These are phyloP conservation scores for Plasmodium yoelii DNA, from an alignment of 169 alveolate species.

Conservation along the genomic window DNA sequence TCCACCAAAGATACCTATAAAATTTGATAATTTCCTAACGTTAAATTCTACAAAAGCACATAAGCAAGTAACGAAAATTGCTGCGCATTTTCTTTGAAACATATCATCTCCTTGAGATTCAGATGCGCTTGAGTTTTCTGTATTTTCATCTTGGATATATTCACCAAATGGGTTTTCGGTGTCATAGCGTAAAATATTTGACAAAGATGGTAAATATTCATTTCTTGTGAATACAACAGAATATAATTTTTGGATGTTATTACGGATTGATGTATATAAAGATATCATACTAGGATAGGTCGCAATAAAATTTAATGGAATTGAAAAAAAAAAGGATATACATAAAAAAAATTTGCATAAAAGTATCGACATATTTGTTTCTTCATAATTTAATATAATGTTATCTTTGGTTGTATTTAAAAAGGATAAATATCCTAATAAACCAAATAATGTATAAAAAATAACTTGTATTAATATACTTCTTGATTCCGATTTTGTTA, in stretches of 20 bases:
- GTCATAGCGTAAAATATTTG: slow-evolving; percentile 26
- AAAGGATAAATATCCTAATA: slow-evolving; percentile 63
- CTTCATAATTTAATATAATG: slow-evolving; percentile 67
- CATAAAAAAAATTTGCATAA: slow-evolving; percentile 66
- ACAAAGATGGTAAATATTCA: slow-evolving; percentile 25
- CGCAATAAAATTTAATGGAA: slow-evolving; percentile 73
- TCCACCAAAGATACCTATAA: slow-evolving; percentile 75
- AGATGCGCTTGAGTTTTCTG: slow-evolving; percentile 25
- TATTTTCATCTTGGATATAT: slow-evolving; percentile 69
- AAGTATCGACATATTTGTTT: slow-evolving; percentile 43
- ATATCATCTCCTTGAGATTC: slow-evolving; percentile 41
- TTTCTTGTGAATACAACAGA: slow-evolving; percentile 24
- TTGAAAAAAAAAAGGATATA: slow-evolving; percentile 56
- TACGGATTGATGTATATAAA: slow-evolving; percentile 4
- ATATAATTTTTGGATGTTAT: slow-evolving; percentile 23
- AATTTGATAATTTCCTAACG: slow-evolving; percentile 57
- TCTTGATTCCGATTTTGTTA: slow-evolving; percentile 68
- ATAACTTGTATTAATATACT: slow-evolving; percentile 61
- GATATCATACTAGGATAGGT: slow-evolving; percentile 59
- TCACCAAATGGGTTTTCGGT: slow-evolving; percentile 77
- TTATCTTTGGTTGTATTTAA: slow-evolving; percentile 59
- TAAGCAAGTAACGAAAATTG: slow-evolving; percentile 32
- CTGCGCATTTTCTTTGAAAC: slow-evolving; percentile 17
- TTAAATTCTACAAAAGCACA: slow-evolving; percentile 65
- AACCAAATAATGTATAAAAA: slow-evolving; percentile 55